Evolutionary conservation across 148 eudicot species (phyloP).

Genomic region (Rhododendron griersonianum): DNA sequence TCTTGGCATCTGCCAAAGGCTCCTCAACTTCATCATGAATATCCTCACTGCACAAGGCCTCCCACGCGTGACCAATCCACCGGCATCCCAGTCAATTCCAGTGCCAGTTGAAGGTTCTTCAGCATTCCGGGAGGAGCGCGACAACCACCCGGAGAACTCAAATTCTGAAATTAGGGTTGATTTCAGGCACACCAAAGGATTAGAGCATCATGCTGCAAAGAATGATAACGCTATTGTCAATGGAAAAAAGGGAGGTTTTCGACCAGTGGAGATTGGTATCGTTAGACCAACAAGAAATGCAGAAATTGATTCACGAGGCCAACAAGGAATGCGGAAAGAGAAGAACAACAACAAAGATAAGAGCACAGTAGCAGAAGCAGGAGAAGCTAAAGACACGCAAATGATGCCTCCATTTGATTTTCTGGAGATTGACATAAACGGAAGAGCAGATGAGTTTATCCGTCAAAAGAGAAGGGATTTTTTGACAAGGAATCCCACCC

Average conservation of each 20-base stretch:
- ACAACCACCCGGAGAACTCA: background rate
- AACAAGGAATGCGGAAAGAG: background rate
- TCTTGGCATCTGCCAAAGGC: slow-evolving; percentile 15
- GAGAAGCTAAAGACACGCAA: background rate
- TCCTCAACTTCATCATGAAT: slow-evolving; percentile 4
- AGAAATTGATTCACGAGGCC: background rate
- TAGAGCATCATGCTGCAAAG: background rate
- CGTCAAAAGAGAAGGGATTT: slow-evolving; percentile 4
- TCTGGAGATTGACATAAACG: slow-evolving; percentile 20
- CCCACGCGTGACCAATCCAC: background rate
- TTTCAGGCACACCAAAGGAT: background rate
- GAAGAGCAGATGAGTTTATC: slow-evolving; percentile 25
- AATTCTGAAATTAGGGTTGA: slow-evolving; percentile 2
- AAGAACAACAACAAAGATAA: background rate
- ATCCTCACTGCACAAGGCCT: background rate
- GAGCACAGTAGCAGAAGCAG: background rate
- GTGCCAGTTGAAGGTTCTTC: background rate
- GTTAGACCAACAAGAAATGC: background rate
- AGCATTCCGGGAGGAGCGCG: background rate
- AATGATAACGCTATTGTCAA: background rate
- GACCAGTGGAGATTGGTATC: background rate
- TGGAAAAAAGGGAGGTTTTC: background rate
- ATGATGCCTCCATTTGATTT: background rate
- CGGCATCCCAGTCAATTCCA: too few relatives aligned
- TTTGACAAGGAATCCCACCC: background rate